Evolutionary conservation across 208 protist species (phyloP).

Genomic region (Acanthamoeba triangularis): DNA sequence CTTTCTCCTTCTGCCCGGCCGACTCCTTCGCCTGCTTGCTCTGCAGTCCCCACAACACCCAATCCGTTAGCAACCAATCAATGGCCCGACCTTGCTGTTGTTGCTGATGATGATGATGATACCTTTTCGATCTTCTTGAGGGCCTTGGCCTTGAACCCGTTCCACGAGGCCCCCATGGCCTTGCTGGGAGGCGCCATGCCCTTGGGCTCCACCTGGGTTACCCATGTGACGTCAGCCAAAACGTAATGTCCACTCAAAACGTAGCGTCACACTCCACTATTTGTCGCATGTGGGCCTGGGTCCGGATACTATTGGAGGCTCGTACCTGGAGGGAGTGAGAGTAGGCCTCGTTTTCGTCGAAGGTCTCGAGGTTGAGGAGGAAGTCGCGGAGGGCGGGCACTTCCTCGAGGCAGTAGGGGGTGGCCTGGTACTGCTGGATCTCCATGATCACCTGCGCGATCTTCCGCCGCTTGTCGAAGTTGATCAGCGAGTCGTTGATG

Average conservation of each 20-base stretch:
- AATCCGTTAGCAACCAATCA: too few species aligned
- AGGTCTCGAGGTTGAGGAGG: conserved; percentile 53
- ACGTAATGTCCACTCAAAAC: neutral
- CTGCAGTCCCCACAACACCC: neutral
- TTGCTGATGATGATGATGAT: neutral
- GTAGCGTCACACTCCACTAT: too few species aligned
- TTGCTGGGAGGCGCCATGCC: conserved; percentile 5
- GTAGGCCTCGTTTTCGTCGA: conserved; percentile 73
- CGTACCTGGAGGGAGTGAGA: conserved; percentile 26
- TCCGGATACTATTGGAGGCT: too few species aligned
- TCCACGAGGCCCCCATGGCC: neutral
- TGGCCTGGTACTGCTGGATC: conserved; percentile 79
- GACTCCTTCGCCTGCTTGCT: conserved; percentile 17
- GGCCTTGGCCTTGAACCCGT: conserved; percentile 10
- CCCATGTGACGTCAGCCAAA: neutral
- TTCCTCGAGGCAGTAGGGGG: conserved; percentile 70
- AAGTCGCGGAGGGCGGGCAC: conserved; percentile 24
- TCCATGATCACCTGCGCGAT: conserved; percentile 72
- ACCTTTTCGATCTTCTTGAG: conserved; percentile 58
- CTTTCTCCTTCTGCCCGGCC: conserved; percentile 3
- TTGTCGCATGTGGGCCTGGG: too few species aligned
- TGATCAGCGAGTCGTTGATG: conserved; percentile 69
- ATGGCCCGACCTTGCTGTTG: too few species aligned
- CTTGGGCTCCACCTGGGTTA: conserved; percentile 47
- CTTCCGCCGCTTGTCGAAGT: conserved; percentile 79